Evolutionary conservation across 306 rosid genomes (phyloP).

Genomic region (Dalbergia cultrata): DNA sequence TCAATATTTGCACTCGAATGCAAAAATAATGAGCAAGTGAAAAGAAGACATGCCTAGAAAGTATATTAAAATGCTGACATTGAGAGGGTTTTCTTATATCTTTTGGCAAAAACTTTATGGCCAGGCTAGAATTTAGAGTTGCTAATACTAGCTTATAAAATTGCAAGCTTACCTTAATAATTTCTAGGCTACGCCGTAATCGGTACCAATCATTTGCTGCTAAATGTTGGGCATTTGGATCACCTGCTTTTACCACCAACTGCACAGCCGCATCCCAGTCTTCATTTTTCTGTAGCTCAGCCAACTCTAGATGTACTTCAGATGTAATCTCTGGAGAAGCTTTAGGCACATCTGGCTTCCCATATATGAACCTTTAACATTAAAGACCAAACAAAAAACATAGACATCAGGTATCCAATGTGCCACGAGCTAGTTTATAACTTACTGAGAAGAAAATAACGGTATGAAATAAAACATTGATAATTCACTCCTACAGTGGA

Average conservation of each 20-base stretch:
- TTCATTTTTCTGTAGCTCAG: constrained; percentile 65
- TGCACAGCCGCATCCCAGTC: constrained; percentile 92
- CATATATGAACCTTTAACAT: constrained; percentile 78
- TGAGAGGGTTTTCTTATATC: constrained; percentile 28
- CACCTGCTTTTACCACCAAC: constrained; percentile 89
- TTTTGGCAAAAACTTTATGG: constrained; percentile 16
- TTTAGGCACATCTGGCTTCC: constrained; percentile 95
- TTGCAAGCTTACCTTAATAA: constrained; percentile 69
- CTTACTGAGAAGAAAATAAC: constrained; percentile 31
- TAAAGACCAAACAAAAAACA: constrained; percentile 37
- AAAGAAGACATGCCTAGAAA: constrained; percentile 14
- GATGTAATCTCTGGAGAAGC: constrained; percentile 73
- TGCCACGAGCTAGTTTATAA: constrained; percentile 23
- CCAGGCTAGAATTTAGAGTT: constrained; percentile 30
- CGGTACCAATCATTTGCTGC: constrained; percentile 88
- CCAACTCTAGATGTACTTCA: constrained; percentile 68
- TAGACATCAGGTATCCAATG: constrained; percentile 15
- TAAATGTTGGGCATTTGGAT: constrained; percentile 73
- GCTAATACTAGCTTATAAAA: constrained; percentile 24
- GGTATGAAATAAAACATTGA: constrained; percentile 27
- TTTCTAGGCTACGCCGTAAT: constrained; percentile 88
- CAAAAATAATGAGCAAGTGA: constrained; percentile 28
- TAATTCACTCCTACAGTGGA: constrained; percentile 24
- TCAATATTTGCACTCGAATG: constrained; percentile 30
- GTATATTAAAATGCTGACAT: constrained; percentile 16